phyloP scores from a whole-genome alignment of 129 eudicot genomes.

The Erigeron canadensis region DNA sequence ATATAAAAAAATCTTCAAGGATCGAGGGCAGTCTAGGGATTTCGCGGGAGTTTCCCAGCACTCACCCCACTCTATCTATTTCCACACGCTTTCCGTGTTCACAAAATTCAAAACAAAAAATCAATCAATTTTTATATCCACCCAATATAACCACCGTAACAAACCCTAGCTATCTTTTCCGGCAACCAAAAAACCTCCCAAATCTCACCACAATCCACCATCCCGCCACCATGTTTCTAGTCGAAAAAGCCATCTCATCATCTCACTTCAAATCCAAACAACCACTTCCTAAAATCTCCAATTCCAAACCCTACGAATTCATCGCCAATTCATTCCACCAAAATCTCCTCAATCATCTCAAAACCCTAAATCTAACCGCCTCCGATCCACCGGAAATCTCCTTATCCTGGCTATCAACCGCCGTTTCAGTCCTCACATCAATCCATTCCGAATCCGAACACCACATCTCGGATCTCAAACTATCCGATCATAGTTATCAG shows the following conservation, averaged over 20 bases:
- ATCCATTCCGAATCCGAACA: conserved; percentile 40
- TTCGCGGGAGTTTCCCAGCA: conserved; percentile 15
- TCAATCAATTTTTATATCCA: neutral
- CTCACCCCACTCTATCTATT: conserved; percentile 11
- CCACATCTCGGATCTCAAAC: conserved; percentile 36
- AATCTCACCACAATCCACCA: neutral
- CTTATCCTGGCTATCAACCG: conserved; percentile 33
- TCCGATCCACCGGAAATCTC: conserved; percentile 15
- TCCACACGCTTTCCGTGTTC: conserved; percentile 13
- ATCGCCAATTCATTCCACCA: conserved; percentile 34
- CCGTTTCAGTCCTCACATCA: conserved; percentile 37
- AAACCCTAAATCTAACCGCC: conserved; percentile 20
- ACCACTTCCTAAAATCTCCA: neutral
- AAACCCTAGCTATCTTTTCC: conserved; percentile 18
- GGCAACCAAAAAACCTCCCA: conserved; percentile 20
- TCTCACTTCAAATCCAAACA: conserved; percentile 36
- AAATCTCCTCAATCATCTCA: conserved; percentile 33
- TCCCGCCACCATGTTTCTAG: conserved; percentile 36
- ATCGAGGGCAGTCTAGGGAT: conserved; percentile 10
- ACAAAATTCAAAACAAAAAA: neutral
- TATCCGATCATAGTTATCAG: conserved; percentile 28
- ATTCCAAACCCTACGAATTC: conserved; percentile 34
- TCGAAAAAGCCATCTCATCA: conserved; percentile 34
- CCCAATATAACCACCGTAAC: conserved; percentile 27
- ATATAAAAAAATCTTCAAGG: neutral